Base-by-base conservation (phyloP, 768 basidiomycete species). In the Butyriboletus loyo region DNA sequence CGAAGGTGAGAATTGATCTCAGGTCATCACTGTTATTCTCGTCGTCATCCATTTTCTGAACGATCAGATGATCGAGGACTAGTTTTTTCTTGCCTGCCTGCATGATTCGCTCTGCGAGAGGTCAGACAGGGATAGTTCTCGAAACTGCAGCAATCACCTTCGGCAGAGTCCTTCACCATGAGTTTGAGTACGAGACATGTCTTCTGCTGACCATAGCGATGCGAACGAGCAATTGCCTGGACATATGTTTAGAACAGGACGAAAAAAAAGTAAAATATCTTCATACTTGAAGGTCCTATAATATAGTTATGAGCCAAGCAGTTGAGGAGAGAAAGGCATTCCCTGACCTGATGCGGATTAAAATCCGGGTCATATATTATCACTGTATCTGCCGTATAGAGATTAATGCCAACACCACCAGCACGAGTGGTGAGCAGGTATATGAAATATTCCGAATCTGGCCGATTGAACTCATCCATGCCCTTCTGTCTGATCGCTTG, bases 301-400 rank as follows among this genome's bases (percentile, higher is more conserved):
- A 48, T 36, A 35, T 21, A 37, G 7, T 40, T 38, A 30, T 62
- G 14, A 63, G 54, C n/a, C 10, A 54, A 36, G 58, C 56, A 35
- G 7, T 42, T 10, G 40, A 47, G 34, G 46, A 36, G 25, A 36
- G 28, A 34, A 45, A 28, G 35, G 10, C 5, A n/a, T 43, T 35
- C 15, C 68, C 79, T 25, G 42, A 87, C 87, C 78, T 89, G 89
- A 71, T 97, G 93, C n/a, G 96, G 96, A 64, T 99, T 99, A 70
- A 94, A 99, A 73, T 99, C 97, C 0, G 94, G 93, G 65, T 99
- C 96, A 60, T 86, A 91, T 49, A 93, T 86, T 39, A 93, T 87
- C 27, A 95, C 93, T 0, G 94, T 96, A 67, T 98, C 96, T 19
- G 96, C 95, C 8, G 85, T 89, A 75, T 87, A 80, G 28, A 92